Evolutionary conservation across 768 basidiomycete species (phyloP).

Genomic region (Lyophyllum shimeji): DNA sequence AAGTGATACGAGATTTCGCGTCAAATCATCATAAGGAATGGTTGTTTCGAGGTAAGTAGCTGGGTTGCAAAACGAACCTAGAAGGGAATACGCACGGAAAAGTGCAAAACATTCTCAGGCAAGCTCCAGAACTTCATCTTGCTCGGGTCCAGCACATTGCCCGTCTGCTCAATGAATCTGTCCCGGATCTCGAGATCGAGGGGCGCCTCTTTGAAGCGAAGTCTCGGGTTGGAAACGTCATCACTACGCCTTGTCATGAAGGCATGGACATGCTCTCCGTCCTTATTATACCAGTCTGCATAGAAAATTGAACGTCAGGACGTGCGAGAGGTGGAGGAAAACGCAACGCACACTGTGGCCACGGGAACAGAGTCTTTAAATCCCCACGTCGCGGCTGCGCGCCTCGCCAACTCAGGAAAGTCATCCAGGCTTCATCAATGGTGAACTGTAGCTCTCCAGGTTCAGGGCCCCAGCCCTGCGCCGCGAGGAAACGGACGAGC

Average conservation of each 20-base stretch:
- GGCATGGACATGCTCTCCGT: conserved; percentile 4
- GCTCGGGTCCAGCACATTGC: neutral
- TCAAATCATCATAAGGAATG: neutral
- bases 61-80: neutral
- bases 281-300: conserved; percentile 6
- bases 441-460: conserved; percentile 1
- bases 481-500: conserved; percentile 1
- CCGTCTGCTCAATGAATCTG: neutral
- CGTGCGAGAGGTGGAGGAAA: neutral
- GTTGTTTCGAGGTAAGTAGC: conserved; percentile 1
- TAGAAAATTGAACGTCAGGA: conserved; percentile 3
- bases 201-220: neutral
- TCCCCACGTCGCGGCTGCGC: conserved; percentile 2
- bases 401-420: conserved; percentile 4
- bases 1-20: too few species aligned
- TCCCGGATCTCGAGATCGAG: neutral
- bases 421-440: conserved; percentile 2
- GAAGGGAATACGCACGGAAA: conserved; percentile 3
- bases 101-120: neutral
- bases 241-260: conserved; percentile 9
- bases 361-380: conserved; percentile 1
- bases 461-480: conserved; percentile 7
- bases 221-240: neutral
- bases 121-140: conserved; percentile 8
- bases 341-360: conserved; percentile 1